phyloP scores from a whole-genome alignment of 805 yeast species.

The Candida piceae region DNA sequence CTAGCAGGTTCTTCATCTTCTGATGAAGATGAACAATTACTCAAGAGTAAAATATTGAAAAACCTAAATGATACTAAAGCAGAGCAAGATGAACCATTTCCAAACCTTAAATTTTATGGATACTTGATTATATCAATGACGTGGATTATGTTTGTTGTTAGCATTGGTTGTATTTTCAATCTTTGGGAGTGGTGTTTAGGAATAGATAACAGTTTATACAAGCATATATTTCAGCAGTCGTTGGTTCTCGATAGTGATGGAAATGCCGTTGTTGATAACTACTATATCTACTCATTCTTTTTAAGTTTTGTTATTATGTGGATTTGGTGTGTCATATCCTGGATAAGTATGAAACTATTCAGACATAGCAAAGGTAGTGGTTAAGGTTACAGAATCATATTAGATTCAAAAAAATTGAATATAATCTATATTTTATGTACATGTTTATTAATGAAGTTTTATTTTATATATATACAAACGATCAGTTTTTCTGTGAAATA shows the following conservation, averaged over 20 bases:
- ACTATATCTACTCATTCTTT: constrained; percentile 28
- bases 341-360: constrained; percentile 79
- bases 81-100: not conserved
- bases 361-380: constrained; percentile 70
- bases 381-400: constrained; percentile 2
- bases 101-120: constrained; percentile 22
- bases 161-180: constrained; percentile 28
- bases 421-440: constrained; percentile 9
- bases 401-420: not conserved
- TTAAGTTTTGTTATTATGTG: constrained; percentile 36
- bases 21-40: constrained; percentile 1
- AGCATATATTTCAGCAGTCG: constrained; percentile 4
- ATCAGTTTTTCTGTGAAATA: not conserved
- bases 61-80: not conserved
- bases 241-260: constrained; percentile 15
- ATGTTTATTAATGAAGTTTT: too few species aligned
- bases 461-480: too few species aligned
- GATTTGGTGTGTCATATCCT: constrained; percentile 70
- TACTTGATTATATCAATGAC: constrained; percentile 20
- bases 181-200: constrained; percentile 29
- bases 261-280: constrained; percentile 19
- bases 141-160: constrained; percentile 23
- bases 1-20: constrained; percentile 1
- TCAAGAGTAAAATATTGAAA: not conserved
- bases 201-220: constrained; percentile 1